Evolutionary conservation across 2,329 filamentous ascomycete species (phyloP).

Genomic region (Ophioceras dolichostomum): DNA sequence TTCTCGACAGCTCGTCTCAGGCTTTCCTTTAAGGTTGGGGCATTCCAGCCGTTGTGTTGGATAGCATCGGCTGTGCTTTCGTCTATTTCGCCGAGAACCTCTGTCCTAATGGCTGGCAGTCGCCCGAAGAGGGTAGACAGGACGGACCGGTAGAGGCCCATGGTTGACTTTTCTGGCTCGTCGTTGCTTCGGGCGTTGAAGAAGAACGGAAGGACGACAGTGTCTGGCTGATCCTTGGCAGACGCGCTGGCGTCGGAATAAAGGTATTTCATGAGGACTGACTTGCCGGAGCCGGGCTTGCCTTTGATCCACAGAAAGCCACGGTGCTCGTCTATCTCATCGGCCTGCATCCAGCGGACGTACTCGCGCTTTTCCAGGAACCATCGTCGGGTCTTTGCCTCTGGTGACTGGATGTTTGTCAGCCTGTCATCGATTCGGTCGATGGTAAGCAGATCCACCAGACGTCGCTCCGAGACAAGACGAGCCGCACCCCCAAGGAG

Average conservation of each 20-base stretch:
- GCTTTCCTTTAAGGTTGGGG: slow-evolving; percentile 1
- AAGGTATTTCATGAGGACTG: slow-evolving; percentile 16
- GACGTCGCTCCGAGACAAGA: no score
- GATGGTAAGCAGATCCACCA: not conserved
- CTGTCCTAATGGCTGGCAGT: slow-evolving; percentile 14
- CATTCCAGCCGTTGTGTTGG: not conserved
- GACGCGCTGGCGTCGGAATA: slow-evolving; percentile 7
- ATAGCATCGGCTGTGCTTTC: slow-evolving; percentile 13
- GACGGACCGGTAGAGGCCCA: slow-evolving; percentile 34
- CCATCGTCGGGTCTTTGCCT: not conserved
- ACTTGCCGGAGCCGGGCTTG: slow-evolving; percentile 27
- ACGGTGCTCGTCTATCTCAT: slow-evolving; percentile 13
- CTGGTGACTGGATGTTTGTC: not conserved
- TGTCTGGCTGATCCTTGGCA: not conserved
- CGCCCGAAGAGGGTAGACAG: slow-evolving; percentile 27
- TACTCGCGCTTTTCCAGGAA: slow-evolving; percentile 9
- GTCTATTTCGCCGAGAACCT: slow-evolving; percentile 11
- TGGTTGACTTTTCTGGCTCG: slow-evolving; percentile 27
- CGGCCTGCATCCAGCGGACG: slow-evolving; percentile 16
- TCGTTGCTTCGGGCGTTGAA: slow-evolving; percentile 31
- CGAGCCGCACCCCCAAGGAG: no score
- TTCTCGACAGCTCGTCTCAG: slow-evolving; percentile 7
- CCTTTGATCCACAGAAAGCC: slow-evolving; percentile 32
- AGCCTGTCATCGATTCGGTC: slow-evolving; percentile 1
- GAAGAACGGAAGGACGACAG: slow-evolving; percentile 24